These are phyloP conservation scores for Corylus avellana DNA, from an alignment of 306 rosid genomes.

Conservation along the genomic window DNA sequence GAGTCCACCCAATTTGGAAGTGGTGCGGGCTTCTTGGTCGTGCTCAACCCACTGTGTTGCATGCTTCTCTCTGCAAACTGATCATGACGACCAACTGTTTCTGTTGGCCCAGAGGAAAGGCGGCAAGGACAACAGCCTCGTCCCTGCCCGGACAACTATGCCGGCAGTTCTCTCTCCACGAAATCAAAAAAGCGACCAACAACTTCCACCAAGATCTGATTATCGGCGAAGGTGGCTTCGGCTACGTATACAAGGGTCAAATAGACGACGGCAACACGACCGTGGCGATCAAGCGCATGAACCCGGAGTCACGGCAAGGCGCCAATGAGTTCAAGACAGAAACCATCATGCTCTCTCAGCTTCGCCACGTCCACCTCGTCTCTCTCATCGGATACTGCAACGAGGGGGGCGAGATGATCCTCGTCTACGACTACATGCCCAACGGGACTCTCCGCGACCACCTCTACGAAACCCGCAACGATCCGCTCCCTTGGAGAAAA, in stretches of 20 bases:
- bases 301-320: conserved; percentile 39
- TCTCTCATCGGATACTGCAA: conserved; percentile 43
- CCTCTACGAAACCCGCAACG: conserved; percentile 24
- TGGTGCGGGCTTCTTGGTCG: not conserved
- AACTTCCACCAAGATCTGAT: not conserved
- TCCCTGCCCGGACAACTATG: not conserved
- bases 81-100: not conserved
- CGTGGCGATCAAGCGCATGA: conserved; percentile 30
- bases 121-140: not conserved
- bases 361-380: conserved; percentile 40
- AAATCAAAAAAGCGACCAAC: not conserved
- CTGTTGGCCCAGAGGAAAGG: not conserved
- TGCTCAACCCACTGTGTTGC: not conserved
- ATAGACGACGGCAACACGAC: not conserved
- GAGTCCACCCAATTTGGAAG: too few species aligned
- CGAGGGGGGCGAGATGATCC: conserved; percentile 40
- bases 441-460: conserved; percentile 24
- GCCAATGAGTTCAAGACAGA: conserved; percentile 41
- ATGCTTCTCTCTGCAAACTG: not conserved
- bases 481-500: conserved; percentile 24
- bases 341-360: conserved; percentile 50
- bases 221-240: not conserved
- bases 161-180: not conserved
- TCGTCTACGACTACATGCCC: conserved; percentile 43
- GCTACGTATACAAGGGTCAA: conserved; percentile 17